These are phyloP conservation scores for Abelmoschus esculentus DNA, from an alignment of 345 rosid species.

Conservation along the genomic window DNA sequence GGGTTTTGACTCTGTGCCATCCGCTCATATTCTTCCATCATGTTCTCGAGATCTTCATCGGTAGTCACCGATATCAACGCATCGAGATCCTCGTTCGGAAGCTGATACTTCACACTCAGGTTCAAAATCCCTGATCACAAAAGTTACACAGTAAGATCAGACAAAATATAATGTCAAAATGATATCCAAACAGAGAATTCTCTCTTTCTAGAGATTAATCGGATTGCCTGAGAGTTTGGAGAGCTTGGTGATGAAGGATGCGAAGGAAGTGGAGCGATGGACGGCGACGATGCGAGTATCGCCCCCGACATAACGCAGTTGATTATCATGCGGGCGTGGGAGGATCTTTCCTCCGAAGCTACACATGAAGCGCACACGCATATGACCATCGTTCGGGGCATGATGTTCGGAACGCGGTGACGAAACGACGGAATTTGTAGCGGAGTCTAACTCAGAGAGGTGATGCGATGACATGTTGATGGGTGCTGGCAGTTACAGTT, in stretches of 20 bases:
- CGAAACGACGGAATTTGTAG: slow-evolving; percentile 56
- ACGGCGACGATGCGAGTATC: slow-evolving; percentile 87
- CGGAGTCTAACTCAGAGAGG: slow-evolving; percentile 57
- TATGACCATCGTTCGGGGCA: slow-evolving; percentile 23
- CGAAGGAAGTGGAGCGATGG: slow-evolving; percentile 56
- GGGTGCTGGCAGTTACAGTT: neutral
- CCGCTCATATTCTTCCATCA: slow-evolving; percentile 98
- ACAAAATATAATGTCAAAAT: neutral
- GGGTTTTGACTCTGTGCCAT: slow-evolving; percentile 55
- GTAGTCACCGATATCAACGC: slow-evolving; percentile 86
- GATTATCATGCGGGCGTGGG: slow-evolving; percentile 92
- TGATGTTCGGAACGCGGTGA: slow-evolving; percentile 74
- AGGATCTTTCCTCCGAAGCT: slow-evolving; percentile 93
- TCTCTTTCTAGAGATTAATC: too few species aligned
- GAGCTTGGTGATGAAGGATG: slow-evolving; percentile 57
- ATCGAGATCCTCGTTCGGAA: slow-evolving; percentile 94
- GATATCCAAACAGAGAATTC: neutral
- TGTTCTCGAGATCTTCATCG: slow-evolving; percentile 93
- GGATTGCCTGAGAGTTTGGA: slow-evolving; percentile 66
- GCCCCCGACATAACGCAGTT: slow-evolving; percentile 90
- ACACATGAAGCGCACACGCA: slow-evolving; percentile 82
- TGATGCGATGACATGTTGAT: slow-evolving; percentile 46
- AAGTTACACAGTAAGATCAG: neutral
- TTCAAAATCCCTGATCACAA: slow-evolving; percentile 41
- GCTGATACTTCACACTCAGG: slow-evolving; percentile 80